Evolutionary conservation across 2,329 filamentous ascomycete species (phyloP).

Genomic region (Alternaria sp.): DNA sequence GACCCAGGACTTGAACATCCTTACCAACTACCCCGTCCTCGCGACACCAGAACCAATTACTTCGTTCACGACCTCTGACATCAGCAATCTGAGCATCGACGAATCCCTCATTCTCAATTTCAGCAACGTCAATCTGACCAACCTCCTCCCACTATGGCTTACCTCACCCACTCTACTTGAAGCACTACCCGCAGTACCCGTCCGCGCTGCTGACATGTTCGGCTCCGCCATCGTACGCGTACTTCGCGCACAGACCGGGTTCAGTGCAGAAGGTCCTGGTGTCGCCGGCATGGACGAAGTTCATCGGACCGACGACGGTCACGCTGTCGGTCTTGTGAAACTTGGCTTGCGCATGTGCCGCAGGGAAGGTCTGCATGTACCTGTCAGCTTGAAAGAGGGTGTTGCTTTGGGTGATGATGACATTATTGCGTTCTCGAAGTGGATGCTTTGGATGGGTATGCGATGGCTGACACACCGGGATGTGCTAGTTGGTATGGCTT

Average conservation of each 20-base stretch:
- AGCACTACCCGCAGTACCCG: constrained; percentile 44
- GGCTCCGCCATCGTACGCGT: constrained; percentile 48
- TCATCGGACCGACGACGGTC: constrained; percentile 26
- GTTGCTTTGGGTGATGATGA: constrained; percentile 32
- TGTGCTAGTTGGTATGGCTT: constrained; percentile 42
- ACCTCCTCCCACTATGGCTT: constrained; percentile 50
- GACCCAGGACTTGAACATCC: constrained; percentile 6
- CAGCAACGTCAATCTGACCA: not conserved
- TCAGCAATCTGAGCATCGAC: not conserved
- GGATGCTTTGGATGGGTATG: constrained; percentile 23
- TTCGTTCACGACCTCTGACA: not conserved
- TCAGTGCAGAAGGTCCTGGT: constrained; percentile 42
- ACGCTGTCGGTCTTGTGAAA: constrained; percentile 39
- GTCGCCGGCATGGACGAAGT: constrained; percentile 53
- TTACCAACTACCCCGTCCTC: constrained; percentile 18
- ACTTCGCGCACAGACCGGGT: constrained; percentile 51
- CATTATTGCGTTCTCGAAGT: constrained; percentile 47
- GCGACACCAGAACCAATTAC: not conserved
- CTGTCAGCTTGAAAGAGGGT: constrained; percentile 31
- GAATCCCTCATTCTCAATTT: not conserved
- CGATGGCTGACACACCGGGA: constrained; percentile 27
- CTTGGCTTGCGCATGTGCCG: constrained; percentile 41
- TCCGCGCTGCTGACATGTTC: constrained; percentile 40
- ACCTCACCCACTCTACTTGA: constrained; percentile 49
- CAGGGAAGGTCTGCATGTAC: constrained; percentile 16